A percentile compares a stretch with the other conserved stretches of the same genome.
Conservation (phyloP, 257 asterid species). For the Nicotiana paniculata region DNA sequence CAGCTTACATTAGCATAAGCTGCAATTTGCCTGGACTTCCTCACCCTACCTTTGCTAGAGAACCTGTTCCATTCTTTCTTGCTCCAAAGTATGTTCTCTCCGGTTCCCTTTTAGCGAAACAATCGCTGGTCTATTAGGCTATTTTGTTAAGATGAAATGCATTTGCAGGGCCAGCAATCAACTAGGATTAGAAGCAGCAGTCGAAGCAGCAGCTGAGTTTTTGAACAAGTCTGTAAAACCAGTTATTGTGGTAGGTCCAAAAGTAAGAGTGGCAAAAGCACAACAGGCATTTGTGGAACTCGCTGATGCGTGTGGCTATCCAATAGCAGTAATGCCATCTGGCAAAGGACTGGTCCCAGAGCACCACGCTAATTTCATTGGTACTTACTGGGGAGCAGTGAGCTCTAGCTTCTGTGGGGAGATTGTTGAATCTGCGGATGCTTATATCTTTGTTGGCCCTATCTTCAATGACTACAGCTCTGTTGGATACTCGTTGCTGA, state of each 20-base stretch:
- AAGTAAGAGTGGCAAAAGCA: conserved; percentile 24
- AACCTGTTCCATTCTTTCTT: conserved; percentile 28
- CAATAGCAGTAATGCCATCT: conserved; percentile 27
- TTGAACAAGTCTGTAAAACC: conserved; percentile 30
- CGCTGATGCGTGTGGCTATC: conserved; percentile 23
- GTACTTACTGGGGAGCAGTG: conserved; percentile 35
- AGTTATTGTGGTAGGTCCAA: conserved; percentile 28
- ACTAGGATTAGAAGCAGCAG: conserved; percentile 28
- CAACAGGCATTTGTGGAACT: conserved; percentile 24
- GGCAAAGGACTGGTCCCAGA: conserved; percentile 30
- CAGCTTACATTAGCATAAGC: conserved; percentile 29
- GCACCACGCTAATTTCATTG: conserved; percentile 26
- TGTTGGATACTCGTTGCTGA: conserved; percentile 29
- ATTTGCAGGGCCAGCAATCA: conserved; percentile 26
- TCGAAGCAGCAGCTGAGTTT: conserved; percentile 25
- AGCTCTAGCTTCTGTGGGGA: conserved; percentile 29
- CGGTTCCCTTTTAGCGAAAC: not conserved
- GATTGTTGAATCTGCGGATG: conserved; percentile 32
- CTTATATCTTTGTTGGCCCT: conserved; percentile 31
- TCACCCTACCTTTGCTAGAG: conserved; percentile 30
- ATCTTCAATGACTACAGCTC: conserved; percentile 35
- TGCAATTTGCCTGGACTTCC: conserved; percentile 24
- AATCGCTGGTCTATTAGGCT: not conserved
- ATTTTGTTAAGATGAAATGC: not conserved
- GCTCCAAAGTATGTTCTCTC: conserved; percentile 18